These are phyloP conservation scores for Dioscorea dumetorum DNA, from an alignment of 106 monocot genomes.

Conservation along the genomic window DNA sequence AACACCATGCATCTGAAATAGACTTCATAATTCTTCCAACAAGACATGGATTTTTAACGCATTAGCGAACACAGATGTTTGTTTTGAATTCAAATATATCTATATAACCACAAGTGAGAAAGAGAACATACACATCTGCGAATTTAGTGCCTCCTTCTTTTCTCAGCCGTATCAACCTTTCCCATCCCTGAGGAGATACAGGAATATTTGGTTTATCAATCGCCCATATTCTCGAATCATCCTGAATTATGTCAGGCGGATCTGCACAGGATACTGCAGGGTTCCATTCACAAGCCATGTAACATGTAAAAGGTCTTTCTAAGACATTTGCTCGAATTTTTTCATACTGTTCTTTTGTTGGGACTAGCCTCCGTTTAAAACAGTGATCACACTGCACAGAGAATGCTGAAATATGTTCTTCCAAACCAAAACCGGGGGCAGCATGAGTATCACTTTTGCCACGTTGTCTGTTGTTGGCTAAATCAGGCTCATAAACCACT, in stretches of 20 bases:
- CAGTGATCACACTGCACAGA: slow-evolving; percentile 82
- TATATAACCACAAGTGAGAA: neutral
- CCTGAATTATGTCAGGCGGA: slow-evolving; percentile 72
- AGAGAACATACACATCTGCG: slow-evolving; percentile 69
- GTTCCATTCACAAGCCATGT: slow-evolving; percentile 66
- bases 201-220: slow-evolving; percentile 94
- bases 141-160: slow-evolving; percentile 77
- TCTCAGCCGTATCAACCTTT: slow-evolving; percentile 68
- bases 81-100: neutral
- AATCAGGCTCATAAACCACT: too few species aligned
- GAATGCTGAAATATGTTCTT: slow-evolving; percentile 43
- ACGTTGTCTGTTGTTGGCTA: neutral
- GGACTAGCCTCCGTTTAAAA: slow-evolving; percentile 88
- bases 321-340: slow-evolving; percentile 66
- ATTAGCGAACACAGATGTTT: neutral
- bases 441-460: slow-evolving; percentile 8
- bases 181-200: slow-evolving; percentile 77
- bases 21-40: too few species aligned
- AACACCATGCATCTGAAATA: too few species aligned
- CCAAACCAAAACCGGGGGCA: slow-evolving; percentile 13
- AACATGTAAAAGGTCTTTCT: slow-evolving; percentile 61
- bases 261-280: slow-evolving; percentile 63
- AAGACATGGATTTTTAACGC: too few species aligned
- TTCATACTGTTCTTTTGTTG: slow-evolving; percentile 84
- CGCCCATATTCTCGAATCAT: slow-evolving; percentile 87